phyloP scores from a whole-genome alignment of 2,329 filamentous ascomycete species.

The Calonectria fujianensis region DNA sequence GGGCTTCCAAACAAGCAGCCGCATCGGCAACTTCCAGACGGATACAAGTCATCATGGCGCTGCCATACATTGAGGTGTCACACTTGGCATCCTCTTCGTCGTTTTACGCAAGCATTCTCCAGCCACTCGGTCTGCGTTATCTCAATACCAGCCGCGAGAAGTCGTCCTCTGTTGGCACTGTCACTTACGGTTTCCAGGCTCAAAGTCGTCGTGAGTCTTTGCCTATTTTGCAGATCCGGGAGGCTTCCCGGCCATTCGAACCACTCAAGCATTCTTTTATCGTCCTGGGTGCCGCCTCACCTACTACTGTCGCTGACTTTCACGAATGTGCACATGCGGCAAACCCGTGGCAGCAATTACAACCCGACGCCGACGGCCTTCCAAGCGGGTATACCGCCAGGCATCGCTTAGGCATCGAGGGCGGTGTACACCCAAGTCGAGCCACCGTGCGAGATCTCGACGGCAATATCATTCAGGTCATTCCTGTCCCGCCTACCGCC shows the following conservation, averaged over 20 bases:
- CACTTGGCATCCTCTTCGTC: slow-evolving; percentile 87
- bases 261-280: slow-evolving; percentile 69
- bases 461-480: slow-evolving; percentile 88
- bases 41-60: slow-evolving; percentile 58
- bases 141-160: slow-evolving; percentile 52
- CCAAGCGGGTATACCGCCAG: slow-evolving; percentile 44
- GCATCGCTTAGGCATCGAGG: slow-evolving; percentile 59
- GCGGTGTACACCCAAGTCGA: slow-evolving; percentile 56
- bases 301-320: slow-evolving; percentile 81
- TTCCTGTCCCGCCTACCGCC: slow-evolving; percentile 67
- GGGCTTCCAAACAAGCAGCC: slow-evolving; percentile 51
- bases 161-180: slow-evolving; percentile 59
- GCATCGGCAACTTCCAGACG: slow-evolving; percentile 43
- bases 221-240: slow-evolving; percentile 68
- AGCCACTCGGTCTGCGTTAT: slow-evolving; percentile 85
- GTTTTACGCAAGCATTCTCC: slow-evolving; percentile 87
- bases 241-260: slow-evolving; percentile 62
- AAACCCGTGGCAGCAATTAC: slow-evolving; percentile 68
- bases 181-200: slow-evolving; percentile 63
- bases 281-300: slow-evolving; percentile 81
- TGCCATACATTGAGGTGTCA: slow-evolving; percentile 78
- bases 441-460: slow-evolving; percentile 85
- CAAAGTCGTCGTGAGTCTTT: slow-evolving; percentile 51
- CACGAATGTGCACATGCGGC: slow-evolving; percentile 81
- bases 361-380: slow-evolving; percentile 45